Percentiles rank a stretch among this genome's conserved stretches.
Conservation (phyloP, 345 rosid genomes). For the Angophora floribunda region DNA sequence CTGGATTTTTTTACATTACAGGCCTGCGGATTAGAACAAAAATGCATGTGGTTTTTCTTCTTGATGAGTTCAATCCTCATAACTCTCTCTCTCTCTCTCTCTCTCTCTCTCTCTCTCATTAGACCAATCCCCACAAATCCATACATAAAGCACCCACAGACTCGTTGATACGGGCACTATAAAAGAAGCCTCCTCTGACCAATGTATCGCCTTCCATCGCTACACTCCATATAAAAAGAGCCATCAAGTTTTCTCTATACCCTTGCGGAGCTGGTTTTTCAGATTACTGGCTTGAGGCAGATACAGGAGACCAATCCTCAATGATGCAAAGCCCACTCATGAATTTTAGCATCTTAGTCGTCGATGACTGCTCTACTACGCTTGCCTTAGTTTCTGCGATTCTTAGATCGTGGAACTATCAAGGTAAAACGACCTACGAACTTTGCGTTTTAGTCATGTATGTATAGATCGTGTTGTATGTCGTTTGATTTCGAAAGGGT, state of each 20-base stretch:
- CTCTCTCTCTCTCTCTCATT: background rate
- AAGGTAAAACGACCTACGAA: conserved; percentile 22
- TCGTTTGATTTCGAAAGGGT: background rate
- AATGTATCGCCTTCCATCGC: background rate
- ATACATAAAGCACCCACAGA: background rate
- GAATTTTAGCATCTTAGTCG: conserved; percentile 35
- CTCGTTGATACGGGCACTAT: background rate
- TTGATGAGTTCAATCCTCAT: background rate
- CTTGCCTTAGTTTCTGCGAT: conserved; percentile 32
- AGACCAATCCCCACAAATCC: background rate
- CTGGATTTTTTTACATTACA: background rate
- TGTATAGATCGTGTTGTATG: background rate
- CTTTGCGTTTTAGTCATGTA: background rate
- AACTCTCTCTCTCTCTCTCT: background rate
- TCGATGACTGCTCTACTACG: conserved; percentile 50
- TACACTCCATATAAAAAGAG: background rate
- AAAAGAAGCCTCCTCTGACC: background rate
- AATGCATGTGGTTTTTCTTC: background rate
- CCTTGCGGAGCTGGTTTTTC: background rate
- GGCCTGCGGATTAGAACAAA: background rate
- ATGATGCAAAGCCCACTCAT: background rate
- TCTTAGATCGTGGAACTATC: conserved; percentile 22
- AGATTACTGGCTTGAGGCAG: background rate
- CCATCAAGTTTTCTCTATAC: background rate
- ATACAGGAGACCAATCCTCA: background rate